These are phyloP conservation scores for Trifolium subterraneum DNA, from an alignment of 306 rosid species.

Conservation along the genomic window DNA sequence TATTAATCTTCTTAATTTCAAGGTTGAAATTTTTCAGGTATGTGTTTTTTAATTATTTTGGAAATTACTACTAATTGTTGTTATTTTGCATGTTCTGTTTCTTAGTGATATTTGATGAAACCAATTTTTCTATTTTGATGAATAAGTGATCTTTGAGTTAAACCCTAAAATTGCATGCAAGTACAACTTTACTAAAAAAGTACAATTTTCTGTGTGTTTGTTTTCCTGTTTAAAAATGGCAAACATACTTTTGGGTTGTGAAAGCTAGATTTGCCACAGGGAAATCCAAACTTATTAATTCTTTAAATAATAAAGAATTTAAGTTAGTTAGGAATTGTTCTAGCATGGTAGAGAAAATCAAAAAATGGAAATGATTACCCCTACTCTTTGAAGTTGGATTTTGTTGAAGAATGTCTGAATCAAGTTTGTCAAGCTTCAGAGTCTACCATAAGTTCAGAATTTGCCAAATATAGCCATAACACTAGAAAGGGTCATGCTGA, in stretches of 20 bases:
- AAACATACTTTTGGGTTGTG: background rate
- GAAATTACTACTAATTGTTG: background rate
- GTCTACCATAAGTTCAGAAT: background rate
- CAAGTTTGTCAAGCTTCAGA: background rate
- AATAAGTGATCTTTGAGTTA: background rate
- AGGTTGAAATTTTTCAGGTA: conserved; percentile 93
- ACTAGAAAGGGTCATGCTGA: background rate
- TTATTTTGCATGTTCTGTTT: conserved; percentile 20
- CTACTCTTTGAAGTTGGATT: conserved; percentile 13
- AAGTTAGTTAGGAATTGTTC: conserved; percentile 1
- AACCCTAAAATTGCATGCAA: conserved; percentile 20
- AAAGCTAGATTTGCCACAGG: background rate
- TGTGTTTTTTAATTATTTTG: background rate
- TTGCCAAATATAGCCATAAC: background rate
- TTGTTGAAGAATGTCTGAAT: background rate
- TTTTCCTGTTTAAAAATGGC: background rate
- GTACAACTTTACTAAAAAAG: background rate
- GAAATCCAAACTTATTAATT: background rate
- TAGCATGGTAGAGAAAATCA: background rate
- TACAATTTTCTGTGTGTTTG: background rate
- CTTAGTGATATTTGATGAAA: background rate
- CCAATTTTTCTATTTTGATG: background rate
- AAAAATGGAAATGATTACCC: background rate
- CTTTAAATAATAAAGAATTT: background rate
- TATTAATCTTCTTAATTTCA: conserved; percentile 55